A percentile compares a stretch with the other conserved stretches of the same genome.
Conservation (phyloP, 2,329 filamentous ascomycete species). For the Sporothrix variecibatus region DNA sequence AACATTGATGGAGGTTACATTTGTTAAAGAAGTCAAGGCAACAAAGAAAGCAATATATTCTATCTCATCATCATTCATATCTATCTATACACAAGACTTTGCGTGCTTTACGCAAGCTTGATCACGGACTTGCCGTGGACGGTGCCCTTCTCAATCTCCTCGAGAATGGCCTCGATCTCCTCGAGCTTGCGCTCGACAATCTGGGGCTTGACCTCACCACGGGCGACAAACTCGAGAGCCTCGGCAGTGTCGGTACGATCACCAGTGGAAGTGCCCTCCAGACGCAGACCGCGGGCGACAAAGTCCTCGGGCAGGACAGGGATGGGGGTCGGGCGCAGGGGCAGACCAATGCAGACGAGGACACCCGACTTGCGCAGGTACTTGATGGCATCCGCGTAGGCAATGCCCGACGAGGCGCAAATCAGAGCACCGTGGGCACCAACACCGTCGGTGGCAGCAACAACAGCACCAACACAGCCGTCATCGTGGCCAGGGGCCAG, state of each 20-base stretch:
- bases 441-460: constrained; percentile 37
- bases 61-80: constrained; percentile 8
- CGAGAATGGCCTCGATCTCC: constrained; percentile 17
- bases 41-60: not conserved
- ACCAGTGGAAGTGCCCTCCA: constrained; percentile 58
- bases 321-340: constrained; percentile 35
- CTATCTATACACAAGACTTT: not conserved
- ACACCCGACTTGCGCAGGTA: constrained; percentile 65
- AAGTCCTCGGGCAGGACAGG: constrained; percentile 10
- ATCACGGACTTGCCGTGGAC: constrained; percentile 18
- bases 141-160: constrained; percentile 16
- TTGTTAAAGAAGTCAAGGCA: not conserved
- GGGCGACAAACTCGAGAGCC: constrained; percentile 65
- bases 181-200: not conserved
- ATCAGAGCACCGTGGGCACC: constrained; percentile 62
- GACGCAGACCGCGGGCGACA: constrained; percentile 58
- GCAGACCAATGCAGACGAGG: constrained; percentile 67
- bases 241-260: constrained; percentile 61
- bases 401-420: constrained; percentile 63
- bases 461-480: constrained; percentile 30
- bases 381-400: constrained; percentile 65
- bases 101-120: not conserved
- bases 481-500: constrained; percentile 46
- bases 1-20: not conserved
- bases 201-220: constrained; percentile 60